These are phyloP conservation scores for Phaeosphaeria sp. DNA, from an alignment of 2,329 filamentous ascomycete species.

Conservation along the genomic window DNA sequence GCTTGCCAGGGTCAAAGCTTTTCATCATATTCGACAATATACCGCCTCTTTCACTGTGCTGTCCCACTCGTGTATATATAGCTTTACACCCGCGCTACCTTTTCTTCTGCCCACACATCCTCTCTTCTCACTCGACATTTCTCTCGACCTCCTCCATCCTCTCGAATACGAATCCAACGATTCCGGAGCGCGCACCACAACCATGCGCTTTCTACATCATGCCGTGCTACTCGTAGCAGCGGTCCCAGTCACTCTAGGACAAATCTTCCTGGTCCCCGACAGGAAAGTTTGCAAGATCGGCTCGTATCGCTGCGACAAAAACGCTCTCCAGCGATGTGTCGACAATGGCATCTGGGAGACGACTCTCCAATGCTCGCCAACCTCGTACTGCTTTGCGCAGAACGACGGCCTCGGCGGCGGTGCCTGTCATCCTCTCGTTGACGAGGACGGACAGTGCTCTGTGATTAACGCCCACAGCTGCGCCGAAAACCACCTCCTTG, in stretches of 20 bases:
- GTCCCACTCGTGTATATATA: background rate
- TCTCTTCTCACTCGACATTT: background rate
- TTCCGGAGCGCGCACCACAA: background rate
- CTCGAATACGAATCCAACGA: background rate
- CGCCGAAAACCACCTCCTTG: background rate
- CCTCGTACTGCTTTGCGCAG: slow-evolving; percentile 1
- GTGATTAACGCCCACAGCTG: background rate
- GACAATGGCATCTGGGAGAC: slow-evolving; percentile 1
- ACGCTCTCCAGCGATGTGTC: slow-evolving; percentile 1
- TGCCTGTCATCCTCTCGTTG: background rate
- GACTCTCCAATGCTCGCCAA: background rate
- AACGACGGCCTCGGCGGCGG: background rate
- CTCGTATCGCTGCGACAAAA: slow-evolving; percentile 1
- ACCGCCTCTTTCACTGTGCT: background rate
- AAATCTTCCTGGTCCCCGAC: background rate
- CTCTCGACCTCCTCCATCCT: background rate
- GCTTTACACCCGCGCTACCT: background rate
- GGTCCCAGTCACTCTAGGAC: background rate
- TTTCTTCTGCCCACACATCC: background rate
- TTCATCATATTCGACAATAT: background rate
- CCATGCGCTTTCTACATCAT: slow-evolving; percentile 14
- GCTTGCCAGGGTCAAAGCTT: background rate
- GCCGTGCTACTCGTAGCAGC: slow-evolving; percentile 1
- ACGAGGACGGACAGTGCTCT: background rate
- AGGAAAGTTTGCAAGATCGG: background rate